A percentile compares a stretch with the other conserved stretches of the same genome.
Conservation (phyloP, 179 eudicot species). For the Silene vulgaris region DNA sequence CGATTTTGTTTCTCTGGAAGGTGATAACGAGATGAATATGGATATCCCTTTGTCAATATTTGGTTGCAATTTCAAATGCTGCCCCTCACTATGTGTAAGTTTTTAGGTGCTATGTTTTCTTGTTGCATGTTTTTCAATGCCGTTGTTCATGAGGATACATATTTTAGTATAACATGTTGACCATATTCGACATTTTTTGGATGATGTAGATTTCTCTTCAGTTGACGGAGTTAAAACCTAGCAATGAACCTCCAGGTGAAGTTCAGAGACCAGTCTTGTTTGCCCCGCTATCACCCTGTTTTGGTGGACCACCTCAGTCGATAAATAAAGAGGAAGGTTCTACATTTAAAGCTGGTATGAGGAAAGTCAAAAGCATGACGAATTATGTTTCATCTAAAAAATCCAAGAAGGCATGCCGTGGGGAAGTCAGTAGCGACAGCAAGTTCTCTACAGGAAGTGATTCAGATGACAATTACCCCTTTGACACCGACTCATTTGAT, state of each 20-base stretch:
- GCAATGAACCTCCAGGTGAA: conserved; percentile 38
- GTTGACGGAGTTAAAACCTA: conserved; percentile 41
- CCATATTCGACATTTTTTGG: conserved; percentile 8
- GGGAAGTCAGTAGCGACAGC: conserved; percentile 70
- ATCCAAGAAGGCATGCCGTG: conserved; percentile 49
- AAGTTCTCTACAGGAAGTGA: conserved; percentile 67
- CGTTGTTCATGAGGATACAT: background rate
- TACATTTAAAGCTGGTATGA: conserved; percentile 47
- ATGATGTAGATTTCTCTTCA: conserved; percentile 53
- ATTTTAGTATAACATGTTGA: background rate
- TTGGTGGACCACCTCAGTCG: conserved; percentile 31
- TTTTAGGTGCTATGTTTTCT: background rate
- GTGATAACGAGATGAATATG: conserved; percentile 42
- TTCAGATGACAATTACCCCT: conserved; percentile 53
- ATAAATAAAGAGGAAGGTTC: conserved; percentile 51
- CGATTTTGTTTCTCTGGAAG: conserved; percentile 50
- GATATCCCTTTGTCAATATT: conserved; percentile 50
- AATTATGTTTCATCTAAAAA: conserved; percentile 46
- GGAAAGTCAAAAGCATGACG: conserved; percentile 58
- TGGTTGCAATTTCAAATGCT: conserved; percentile 29
- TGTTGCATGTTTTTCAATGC: background rate
- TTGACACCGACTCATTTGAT: conserved; percentile 71
- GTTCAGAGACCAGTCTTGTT: conserved; percentile 37
- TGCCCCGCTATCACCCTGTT: conserved; percentile 41
- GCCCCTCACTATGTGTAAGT: conserved; percentile 56